Evolutionary conservation across 2,329 filamentous ascomycete genomes (phyloP).

Genomic region (Sphaceloma murrayae): DNA sequence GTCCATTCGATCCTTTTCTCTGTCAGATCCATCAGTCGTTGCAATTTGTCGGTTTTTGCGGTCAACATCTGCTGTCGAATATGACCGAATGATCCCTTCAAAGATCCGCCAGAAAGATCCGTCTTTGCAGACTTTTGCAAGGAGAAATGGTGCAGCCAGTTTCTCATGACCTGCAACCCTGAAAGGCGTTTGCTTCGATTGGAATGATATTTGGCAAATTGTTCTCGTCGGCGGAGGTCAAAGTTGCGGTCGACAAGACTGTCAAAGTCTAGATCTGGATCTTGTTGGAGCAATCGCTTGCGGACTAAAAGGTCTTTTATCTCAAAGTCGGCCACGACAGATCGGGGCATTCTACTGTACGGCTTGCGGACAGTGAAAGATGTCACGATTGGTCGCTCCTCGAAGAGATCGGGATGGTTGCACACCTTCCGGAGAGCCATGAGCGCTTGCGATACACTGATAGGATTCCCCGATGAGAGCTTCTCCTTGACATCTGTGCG

Average conservation of each 20-base stretch:
- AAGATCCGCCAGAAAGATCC: slow-evolving; percentile 54
- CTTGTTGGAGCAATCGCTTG: slow-evolving; percentile 51
- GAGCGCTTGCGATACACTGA: slow-evolving; percentile 95
- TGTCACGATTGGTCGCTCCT: slow-evolving; percentile 91
- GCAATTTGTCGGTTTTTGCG: slow-evolving; percentile 65
- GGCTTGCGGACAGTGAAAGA: slow-evolving; percentile 77
- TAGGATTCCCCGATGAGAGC: slow-evolving; percentile 83
- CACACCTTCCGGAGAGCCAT: slow-evolving; percentile 98
- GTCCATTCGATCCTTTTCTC: slow-evolving; percentile 68
- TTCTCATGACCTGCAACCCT: slow-evolving; percentile 58
- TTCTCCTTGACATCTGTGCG: slow-evolving; percentile 82
- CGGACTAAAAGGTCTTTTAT: slow-evolving; percentile 62
- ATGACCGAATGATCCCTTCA: slow-evolving; percentile 60
- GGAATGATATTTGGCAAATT: slow-evolving; percentile 40
- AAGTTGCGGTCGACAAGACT: slow-evolving; percentile 16
- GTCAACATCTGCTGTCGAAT: slow-evolving; percentile 62
- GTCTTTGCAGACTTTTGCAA: slow-evolving; percentile 44
- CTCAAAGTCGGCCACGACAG: slow-evolving; percentile 64
- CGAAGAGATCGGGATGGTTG: slow-evolving; percentile 95
- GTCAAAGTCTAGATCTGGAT: slow-evolving; percentile 65
- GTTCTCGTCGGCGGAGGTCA: slow-evolving; percentile 29
- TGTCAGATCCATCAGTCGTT: slow-evolving; percentile 72
- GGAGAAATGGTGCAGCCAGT: slow-evolving; percentile 63
- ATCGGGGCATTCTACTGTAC: slow-evolving; percentile 31
- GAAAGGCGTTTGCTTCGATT: slow-evolving; percentile 40